phyloP scores from a whole-genome alignment of 495 filamentous ascomycete genomes.

The Penicillium paradoxum region DNA sequence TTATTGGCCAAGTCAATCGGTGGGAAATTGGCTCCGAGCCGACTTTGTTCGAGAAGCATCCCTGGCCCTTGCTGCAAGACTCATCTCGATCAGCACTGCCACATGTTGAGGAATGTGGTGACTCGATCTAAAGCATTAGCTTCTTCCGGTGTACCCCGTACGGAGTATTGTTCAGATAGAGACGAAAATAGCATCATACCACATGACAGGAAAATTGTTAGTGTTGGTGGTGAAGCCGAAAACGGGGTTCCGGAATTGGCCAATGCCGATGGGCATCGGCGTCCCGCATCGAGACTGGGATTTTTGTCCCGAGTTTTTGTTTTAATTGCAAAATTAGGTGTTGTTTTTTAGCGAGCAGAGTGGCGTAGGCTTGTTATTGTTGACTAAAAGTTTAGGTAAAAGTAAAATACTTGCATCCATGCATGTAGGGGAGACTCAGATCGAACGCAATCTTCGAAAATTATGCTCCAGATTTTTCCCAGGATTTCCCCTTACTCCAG shows the following conservation, averaged over 20 bases:
- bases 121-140: background rate
- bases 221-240: conserved; percentile 1
- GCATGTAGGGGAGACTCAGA: no score
- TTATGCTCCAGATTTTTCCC: conserved; percentile 10
- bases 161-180: background rate
- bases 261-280: conserved; percentile 15
- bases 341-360: no score
- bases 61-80: background rate
- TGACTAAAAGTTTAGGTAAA: background rate
- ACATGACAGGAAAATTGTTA: conserved; percentile 3
- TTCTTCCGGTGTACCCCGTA: background rate
- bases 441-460: no score
- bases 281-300: conserved; percentile 10
- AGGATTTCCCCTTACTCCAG: conserved; percentile 1
- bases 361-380: no score
- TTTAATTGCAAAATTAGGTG: background rate
- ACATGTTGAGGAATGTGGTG: background rate
- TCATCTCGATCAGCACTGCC: no score
- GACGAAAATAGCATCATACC: background rate
- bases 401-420: background rate
- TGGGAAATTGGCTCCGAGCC: conserved; percentile 11
- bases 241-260: conserved; percentile 7
- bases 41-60: background rate
- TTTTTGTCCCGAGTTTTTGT: background rate
- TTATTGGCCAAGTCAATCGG: background rate